These are phyloP conservation scores for Globisporangium barbulae DNA, from an alignment of 352 stramenopile species.

Conservation along the genomic window DNA sequence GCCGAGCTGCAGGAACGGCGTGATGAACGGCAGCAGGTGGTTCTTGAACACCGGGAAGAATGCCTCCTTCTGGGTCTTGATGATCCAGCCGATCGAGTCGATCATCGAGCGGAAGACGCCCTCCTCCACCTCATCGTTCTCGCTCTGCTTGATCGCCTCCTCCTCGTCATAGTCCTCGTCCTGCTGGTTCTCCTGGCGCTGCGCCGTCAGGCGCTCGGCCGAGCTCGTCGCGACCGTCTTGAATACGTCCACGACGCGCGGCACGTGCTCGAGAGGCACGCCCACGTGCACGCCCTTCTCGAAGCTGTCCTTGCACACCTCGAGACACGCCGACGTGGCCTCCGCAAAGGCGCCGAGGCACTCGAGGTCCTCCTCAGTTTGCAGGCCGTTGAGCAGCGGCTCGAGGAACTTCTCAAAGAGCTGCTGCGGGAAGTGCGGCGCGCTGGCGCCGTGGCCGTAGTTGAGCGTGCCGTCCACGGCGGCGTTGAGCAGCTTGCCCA, in stretches of 20 bases:
- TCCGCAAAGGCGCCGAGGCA: conserved; percentile 74
- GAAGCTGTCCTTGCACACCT: conserved; percentile 81
- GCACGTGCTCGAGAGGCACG: conserved; percentile 64
- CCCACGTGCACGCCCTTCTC: conserved; percentile 71
- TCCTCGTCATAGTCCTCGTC: conserved; percentile 84
- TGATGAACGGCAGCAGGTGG: conserved; percentile 65
- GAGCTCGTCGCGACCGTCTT: conserved; percentile 66
- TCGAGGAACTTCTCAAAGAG: conserved; percentile 79
- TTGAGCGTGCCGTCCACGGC: conserved; percentile 72
- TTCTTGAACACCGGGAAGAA: conserved; percentile 78
- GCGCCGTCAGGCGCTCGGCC: conserved; percentile 52
- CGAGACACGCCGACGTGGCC: conserved; percentile 62
- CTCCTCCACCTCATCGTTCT: conserved; percentile 73
- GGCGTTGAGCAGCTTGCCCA: conserved; percentile 67
- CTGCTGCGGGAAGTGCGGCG: conserved; percentile 73
- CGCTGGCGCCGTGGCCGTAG: conserved; percentile 49
- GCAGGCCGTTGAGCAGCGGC: conserved; percentile 64
- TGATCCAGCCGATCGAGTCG: conserved; percentile 82
- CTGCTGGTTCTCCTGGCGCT: conserved; percentile 63
- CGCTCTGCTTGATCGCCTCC: conserved; percentile 60
- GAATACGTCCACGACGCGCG: conserved; percentile 64
- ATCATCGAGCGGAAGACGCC: conserved; percentile 78
- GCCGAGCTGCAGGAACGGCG: conserved; percentile 58
- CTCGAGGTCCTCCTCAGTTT: conserved; percentile 78
- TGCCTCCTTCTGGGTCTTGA: conserved; percentile 76